These are phyloP conservation scores for Alternaria burnsii DNA, from an alignment of 2,329 filamentous ascomycete genomes.

Conservation along the genomic window DNA sequence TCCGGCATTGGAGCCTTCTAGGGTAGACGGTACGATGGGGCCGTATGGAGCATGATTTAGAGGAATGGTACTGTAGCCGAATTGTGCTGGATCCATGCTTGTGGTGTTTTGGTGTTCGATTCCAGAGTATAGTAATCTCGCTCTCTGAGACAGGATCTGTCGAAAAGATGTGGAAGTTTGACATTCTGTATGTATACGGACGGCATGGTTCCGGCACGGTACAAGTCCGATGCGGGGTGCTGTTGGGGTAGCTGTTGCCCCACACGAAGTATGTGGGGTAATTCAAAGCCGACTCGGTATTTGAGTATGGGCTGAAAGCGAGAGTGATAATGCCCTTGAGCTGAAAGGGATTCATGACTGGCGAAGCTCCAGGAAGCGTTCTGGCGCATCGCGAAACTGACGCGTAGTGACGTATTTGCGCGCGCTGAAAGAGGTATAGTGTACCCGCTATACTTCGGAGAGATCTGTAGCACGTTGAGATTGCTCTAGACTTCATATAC, in stretches of 20 bases:
- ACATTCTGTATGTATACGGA: not conserved
- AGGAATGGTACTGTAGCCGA: slow-evolving; percentile 29
- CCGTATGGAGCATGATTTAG: slow-evolving; percentile 31
- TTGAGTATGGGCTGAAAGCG: not conserved
- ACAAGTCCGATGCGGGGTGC: slow-evolving; percentile 6
- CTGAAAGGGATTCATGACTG: not conserved
- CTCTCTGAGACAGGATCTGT: not conserved
- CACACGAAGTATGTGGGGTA: slow-evolving; percentile 12
- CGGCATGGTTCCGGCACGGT: not conserved
- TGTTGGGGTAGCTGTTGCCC: slow-evolving; percentile 11
- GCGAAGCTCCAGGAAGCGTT: not conserved
- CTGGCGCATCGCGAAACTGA: not conserved
- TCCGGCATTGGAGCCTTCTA: slow-evolving; percentile 28
- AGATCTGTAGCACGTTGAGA: not conserved
- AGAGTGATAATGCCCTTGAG: not conserved
- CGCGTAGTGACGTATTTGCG: not conserved
- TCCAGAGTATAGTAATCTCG: too few relatives aligned
- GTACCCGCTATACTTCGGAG: not conserved
- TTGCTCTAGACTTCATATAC: not conserved
- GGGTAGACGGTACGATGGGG: slow-evolving; percentile 23
- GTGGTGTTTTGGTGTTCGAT: not conserved
- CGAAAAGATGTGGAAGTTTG: not conserved
- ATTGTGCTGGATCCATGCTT: slow-evolving; percentile 35
- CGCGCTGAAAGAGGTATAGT: not conserved
- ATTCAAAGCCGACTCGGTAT: slow-evolving; percentile 1